Percentiles rank a stretch among this genome's conserved stretches.
These are phyloP conservation scores for Fraxinus quadrangulata DNA, from an alignment of 257 asterid genomes.

Conservation along the genomic window DNA sequence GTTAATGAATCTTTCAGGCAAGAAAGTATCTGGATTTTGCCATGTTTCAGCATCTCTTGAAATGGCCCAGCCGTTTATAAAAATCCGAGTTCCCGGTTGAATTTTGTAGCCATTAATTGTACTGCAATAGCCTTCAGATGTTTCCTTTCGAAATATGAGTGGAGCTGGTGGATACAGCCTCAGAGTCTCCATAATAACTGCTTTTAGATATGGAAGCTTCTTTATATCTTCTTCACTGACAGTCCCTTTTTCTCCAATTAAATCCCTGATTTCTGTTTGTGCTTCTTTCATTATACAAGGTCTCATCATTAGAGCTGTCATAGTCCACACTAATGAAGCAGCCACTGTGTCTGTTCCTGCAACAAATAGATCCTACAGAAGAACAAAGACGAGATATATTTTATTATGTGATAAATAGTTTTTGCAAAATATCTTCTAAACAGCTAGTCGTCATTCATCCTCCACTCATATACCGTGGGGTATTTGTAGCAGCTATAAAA, in stretches of 20 bases:
- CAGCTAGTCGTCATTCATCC: too few relatives aligned
- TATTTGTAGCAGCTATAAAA: too few relatives aligned
- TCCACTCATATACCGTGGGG: too few relatives aligned
- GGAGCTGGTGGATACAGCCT: constrained; percentile 42
- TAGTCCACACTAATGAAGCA: constrained; percentile 12
- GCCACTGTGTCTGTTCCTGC: constrained; percentile 20
- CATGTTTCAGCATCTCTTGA: constrained; percentile 32
- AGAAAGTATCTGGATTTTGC: not conserved
- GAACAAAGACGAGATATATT: not conserved
- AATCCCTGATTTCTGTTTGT: constrained; percentile 6
- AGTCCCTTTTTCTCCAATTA: not conserved
- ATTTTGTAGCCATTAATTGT: constrained; percentile 27
- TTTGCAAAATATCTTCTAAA: too few relatives aligned
- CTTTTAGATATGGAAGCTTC: constrained; percentile 15
- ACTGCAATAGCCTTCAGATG: not conserved
- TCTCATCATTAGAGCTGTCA: constrained; percentile 14
- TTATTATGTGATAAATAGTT: too few relatives aligned
- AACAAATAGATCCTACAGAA: constrained; percentile 7
- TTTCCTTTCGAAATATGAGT: constrained; percentile 32
- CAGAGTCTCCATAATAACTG: not conserved
- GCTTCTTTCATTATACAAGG: constrained; percentile 3
- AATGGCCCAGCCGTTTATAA: constrained; percentile 47
- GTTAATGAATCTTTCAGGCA: not conserved
- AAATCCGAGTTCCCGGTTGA: constrained; percentile 22
- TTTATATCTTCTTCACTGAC: constrained; percentile 14